A percentile compares a stretch with the other conserved stretches of the same genome.
Conservation (phyloP, 352 stramenopile species). For the Achlya hypogyna region DNA sequence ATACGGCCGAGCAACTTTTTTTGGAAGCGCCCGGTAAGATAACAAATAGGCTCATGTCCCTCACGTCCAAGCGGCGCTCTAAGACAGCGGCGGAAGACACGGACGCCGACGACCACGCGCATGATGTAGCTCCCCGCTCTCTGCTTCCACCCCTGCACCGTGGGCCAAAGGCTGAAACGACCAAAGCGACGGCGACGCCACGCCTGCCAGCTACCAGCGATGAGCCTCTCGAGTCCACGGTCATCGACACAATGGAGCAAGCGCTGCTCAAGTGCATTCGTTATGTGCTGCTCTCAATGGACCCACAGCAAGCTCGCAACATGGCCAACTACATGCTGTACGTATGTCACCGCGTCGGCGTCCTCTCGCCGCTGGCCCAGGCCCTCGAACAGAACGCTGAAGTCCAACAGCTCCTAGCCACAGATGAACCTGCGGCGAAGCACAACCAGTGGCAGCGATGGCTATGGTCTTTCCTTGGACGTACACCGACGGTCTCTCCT, state of each 20-base stretch:
- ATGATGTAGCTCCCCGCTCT: not conserved
- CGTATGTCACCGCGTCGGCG: constrained; percentile 3
- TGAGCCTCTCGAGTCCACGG: not conserved
- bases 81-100: not conserved
- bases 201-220: too few relatives aligned
- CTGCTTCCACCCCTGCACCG: not conserved
- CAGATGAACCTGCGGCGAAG: not conserved
- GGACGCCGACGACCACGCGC: not conserved
- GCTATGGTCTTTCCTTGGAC: constrained; percentile 11
- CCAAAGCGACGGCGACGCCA: not conserved
- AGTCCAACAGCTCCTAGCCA: constrained; percentile 12
- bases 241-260: constrained; percentile 18
- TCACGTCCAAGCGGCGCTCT: not conserved
- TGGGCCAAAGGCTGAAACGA: not conserved
- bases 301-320: constrained; percentile 13
- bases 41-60: not conserved
- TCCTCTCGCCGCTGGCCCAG: constrained; percentile 13
- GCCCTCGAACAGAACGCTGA: constrained; percentile 16
- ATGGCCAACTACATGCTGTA: constrained; percentile 10
- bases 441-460: constrained; percentile 1
- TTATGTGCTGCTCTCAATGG: constrained; percentile 13
- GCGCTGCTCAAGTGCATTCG: constrained; percentile 9
- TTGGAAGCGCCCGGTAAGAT: not conserved
- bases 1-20: not conserved
- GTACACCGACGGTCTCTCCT: constrained; percentile 14